Evolutionary conservation across 164 flowering plant genomes (phyloP).

Genomic region (Nymphaea thermarum): DNA sequence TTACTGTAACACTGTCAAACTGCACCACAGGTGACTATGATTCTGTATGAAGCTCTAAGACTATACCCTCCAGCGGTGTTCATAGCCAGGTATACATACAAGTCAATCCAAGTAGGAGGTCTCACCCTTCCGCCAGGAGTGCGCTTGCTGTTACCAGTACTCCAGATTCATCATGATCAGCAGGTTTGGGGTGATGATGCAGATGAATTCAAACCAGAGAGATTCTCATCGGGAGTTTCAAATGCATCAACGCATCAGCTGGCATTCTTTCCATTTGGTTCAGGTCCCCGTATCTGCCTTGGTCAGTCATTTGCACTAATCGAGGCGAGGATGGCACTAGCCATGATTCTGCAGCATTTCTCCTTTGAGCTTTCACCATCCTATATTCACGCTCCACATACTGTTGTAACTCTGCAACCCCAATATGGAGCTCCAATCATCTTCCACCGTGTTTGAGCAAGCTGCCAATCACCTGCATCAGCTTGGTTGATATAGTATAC

Average conservation of each 20-base stretch:
- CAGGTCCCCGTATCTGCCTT: conserved; percentile 7
- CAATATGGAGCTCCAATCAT: conserved; percentile 8
- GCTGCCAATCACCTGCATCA: not conserved
- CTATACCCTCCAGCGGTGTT: conserved; percentile 3
- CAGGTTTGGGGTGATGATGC: conserved; percentile 4
- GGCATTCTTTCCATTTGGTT: conserved; percentile 8
- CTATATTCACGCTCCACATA: conserved; percentile 5
- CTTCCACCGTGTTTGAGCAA: not conserved
- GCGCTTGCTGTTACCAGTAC: not conserved
- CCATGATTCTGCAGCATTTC: conserved; percentile 7
- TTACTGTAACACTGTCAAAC: no score
- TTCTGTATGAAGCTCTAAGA: conserved; percentile 7
- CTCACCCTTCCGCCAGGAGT: conserved; percentile 4
- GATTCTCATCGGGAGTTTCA: conserved; percentile 5
- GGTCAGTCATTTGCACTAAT: conserved; percentile 7
- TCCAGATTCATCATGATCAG: conserved; percentile 5
- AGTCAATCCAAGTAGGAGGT: not conserved
- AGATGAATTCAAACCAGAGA: conserved; percentile 11
- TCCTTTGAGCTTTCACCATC: conserved; percentile 6
- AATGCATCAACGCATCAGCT: conserved; percentile 5
- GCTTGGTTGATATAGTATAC: not conserved
- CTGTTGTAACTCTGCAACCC: conserved; percentile 5
- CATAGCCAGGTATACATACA: not conserved
- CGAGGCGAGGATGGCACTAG: conserved; percentile 6
- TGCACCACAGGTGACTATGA: conserved; percentile 6